A percentile compares a stretch with the other conserved stretches of the same genome.
These are phyloP conservation scores for Ceratobasidium sp. DNA, from an alignment of 1,284 basidiomycete species.

Conservation along the genomic window DNA sequence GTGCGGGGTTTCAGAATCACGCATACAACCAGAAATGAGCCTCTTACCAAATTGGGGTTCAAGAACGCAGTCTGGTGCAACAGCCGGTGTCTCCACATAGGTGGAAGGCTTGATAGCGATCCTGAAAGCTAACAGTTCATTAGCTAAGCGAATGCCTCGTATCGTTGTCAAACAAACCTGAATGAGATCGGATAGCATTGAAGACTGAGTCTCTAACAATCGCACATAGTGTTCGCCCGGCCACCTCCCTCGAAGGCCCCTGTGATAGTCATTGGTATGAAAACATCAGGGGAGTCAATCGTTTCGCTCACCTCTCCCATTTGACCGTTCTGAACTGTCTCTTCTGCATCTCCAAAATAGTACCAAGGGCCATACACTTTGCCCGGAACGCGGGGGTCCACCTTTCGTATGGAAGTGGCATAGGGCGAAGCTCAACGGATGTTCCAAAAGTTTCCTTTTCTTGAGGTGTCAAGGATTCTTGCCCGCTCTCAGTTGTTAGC, in stretches of 20 bases:
- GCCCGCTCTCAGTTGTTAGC: slow-evolving; percentile 48
- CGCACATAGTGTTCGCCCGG: slow-evolving; percentile 56
- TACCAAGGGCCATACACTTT: slow-evolving; percentile 45
- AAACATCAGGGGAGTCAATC: no score
- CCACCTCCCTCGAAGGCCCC: slow-evolving; percentile 59
- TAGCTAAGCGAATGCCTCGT: not conserved
- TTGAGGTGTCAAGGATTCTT: no score
- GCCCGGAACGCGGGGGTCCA: slow-evolving; percentile 36
- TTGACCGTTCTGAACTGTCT: slow-evolving; percentile 52
- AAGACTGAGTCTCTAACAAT: slow-evolving; percentile 52
- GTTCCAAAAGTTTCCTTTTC: not conserved
- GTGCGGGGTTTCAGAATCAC: slow-evolving; percentile 39
- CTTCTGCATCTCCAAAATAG: slow-evolving; percentile 52
- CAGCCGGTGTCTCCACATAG: slow-evolving; percentile 51
- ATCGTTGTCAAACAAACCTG: slow-evolving; percentile 51
- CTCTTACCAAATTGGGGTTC: slow-evolving; percentile 58
- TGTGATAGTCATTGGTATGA: slow-evolving; percentile 38
- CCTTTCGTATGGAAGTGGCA: slow-evolving; percentile 10
- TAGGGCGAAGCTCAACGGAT: not conserved
- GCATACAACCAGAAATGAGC: slow-evolving; percentile 42
- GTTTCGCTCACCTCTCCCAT: slow-evolving; percentile 52
- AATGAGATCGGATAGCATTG: slow-evolving; percentile 54
- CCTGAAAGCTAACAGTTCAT: slow-evolving; percentile 51
- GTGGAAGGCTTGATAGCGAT: slow-evolving; percentile 53
- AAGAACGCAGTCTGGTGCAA: slow-evolving; percentile 55